phyloP scores from a whole-genome alignment of 805 yeast species.

The Kuraishia cidri region DNA sequence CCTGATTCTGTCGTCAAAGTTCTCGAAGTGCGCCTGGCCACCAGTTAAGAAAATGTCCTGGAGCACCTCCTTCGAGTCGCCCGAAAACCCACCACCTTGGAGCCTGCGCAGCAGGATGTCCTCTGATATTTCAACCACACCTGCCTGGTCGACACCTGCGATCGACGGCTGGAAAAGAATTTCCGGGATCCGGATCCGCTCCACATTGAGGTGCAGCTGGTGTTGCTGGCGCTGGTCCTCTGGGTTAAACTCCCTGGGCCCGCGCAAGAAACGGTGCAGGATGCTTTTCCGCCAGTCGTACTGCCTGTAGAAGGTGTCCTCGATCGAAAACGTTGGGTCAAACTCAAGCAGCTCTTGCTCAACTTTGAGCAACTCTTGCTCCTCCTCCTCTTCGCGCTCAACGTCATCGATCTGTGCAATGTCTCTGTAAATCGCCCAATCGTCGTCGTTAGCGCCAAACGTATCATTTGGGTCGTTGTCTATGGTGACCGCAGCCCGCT shows the following conservation, averaged over 20 bases:
- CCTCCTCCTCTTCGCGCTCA: constrained; percentile 73
- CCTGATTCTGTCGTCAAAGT: constrained; percentile 58
- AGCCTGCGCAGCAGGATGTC: constrained; percentile 55
- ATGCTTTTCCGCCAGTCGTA: constrained; percentile 79
- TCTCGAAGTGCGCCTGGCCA: constrained; percentile 62
- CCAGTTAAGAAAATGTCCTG: constrained; percentile 80
- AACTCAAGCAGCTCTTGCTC: constrained; percentile 71
- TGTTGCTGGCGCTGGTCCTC: constrained; percentile 81
- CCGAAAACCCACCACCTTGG: constrained; percentile 44
- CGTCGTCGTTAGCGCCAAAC: constrained; percentile 92
- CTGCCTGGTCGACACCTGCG: constrained; percentile 95
- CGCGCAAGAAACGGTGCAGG: constrained; percentile 79
- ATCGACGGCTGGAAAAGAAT: constrained; percentile 86
- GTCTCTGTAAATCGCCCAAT: constrained; percentile 88
- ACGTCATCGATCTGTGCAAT: constrained; percentile 69
- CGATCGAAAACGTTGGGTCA: constrained; percentile 82
- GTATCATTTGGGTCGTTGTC: constrained; percentile 92
- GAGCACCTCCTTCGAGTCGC: constrained; percentile 40
- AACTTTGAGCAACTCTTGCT: constrained; percentile 44
- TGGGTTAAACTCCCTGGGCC: constrained; percentile 79
- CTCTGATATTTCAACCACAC: constrained; percentile 71
- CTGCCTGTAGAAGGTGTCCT: constrained; percentile 74
- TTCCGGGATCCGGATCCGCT: constrained; percentile 89
- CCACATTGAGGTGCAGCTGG: constrained; percentile 86
- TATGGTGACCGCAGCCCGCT: constrained; percentile 50